Evolutionary conservation across 176 grass and related monocot species (phyloP), one percentile per base, ranked within the genome.

Genomic region (Melocanna baccifera): DNA sequence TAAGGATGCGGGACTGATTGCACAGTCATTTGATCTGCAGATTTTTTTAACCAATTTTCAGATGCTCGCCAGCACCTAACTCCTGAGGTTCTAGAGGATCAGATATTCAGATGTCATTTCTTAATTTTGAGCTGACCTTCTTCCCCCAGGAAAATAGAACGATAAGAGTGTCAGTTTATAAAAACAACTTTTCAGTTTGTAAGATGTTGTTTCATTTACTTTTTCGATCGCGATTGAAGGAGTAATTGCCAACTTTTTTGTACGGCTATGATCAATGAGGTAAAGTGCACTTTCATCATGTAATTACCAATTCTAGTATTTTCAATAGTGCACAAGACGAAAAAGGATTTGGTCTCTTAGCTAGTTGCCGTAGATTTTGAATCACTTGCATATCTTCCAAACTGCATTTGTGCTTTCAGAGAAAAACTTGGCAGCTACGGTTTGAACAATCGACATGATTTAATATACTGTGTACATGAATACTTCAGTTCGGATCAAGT

Each of bases 1-100:
- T 76, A 95, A 83, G 67, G 92, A 94, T 84, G 59, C 45, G 52
- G 66, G 22, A 53, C 63, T 89, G 78, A 82, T 82, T 89, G 83
- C 81, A 77, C 32, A 77, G 72, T 9, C 74, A 80, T 83, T 53
- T 13, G 23, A 16, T 69, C 50, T 80, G 75, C 68, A 36, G 89
- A 75, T 87, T 69, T 75, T 69, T 75, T 52, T 52, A 67, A 80
- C 80, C 84, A 42, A 75, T 87, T 87, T 67, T 61, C 22, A 25
- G 80, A 52, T 90, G 75, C 75, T 69, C 23, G 20, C 25, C 28
- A 42, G 77, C 77, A 78, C 28, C 26, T 12, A 8, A 41, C 11
- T 18, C 28, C 62, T 3, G 26, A 55, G 61, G 39, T 18, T 58
- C 19, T 4, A 41, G 55, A 66, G 9, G 50, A 67, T 53, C 46